Base-by-base conservation (phyloP, 1,139 yeast genomes). In the Hemisphaericaspora xylanilytica region DNA sequence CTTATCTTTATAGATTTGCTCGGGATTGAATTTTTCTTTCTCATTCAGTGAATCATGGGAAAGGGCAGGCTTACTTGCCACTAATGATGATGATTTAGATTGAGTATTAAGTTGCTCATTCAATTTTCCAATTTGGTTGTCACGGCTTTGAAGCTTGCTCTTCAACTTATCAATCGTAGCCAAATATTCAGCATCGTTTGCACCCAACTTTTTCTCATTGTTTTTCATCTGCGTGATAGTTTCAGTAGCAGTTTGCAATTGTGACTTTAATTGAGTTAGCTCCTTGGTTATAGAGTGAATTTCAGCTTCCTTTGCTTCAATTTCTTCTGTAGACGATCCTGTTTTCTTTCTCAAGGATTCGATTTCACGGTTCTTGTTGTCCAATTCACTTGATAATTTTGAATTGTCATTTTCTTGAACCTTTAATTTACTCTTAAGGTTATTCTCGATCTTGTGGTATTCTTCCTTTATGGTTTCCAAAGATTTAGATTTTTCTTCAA, bases 1-100 rank as follows among this genome's bases (percentile, higher is more conserved):
- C 15, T 28, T 34, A 32, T 39, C 40, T 32, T 39, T 33, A 25
- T 35, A 36, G 12, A 36, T 39, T 30, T 39, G 30, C 17, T 39
- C 38, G 9, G 39, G 35, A 9, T 27, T 36, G 26, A 40, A 37
- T 5, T 22, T 5, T 4, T 10, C 6, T 9, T 10, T 22, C 8
- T 10, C n/a, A 9, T 22, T 9, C n/a, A 22, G 6, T 4, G 26
- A 9, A 9, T 22, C 26, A 9, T 22, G 26, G 11, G 11, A 10
- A 8, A 15, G 32, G 18, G 24, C 12, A 4, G 18, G 11, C 18
- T 18, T 29, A 8, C 10, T 17, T 18, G 24, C 10, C 18, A 11
- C 4, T 17, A 29, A 17, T 4, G 24, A n/a, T 9, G 12, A 7
- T 24, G 31, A 18, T 12, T 32, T 13, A 17, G n/a, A 20, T 14